Base-by-base conservation (phyloP, 2,329 filamentous ascomycete genomes). In the Aureobasidium sp. region DNA sequence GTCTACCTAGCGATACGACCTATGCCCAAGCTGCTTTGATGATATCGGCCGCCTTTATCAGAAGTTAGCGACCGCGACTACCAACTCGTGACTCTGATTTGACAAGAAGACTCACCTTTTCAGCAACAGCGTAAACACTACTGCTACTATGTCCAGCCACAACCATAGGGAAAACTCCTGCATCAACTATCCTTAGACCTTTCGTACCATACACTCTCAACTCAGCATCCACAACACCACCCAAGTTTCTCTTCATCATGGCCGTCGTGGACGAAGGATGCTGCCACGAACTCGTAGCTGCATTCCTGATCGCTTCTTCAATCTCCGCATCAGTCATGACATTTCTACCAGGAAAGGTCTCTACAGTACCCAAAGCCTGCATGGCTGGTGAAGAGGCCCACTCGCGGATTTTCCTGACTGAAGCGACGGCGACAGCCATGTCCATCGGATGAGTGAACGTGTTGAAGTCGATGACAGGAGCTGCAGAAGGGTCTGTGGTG, bases 211-310 rank as follows among this genome's bases (percentile, higher is more conserved):
- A 76, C 1, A 79, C 77, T 44, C 67, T 66, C 2, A 78, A 68
- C 27, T 69, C 66, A 17, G 73, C 62, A 61, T 79, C 75, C 0
- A 81, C 79, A 17, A 81, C 80, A 3, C 79, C 80, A 0, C 79
- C 79, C 6, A 76, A 70, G 29, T 75, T 74, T 41, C 69, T 67
- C 3, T 76, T 76, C 48, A 77, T 70, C 79, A 81, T 81, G 12
- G 76, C 74, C 39, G 75, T 75, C 24, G 77, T 81, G 1, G 39
- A 46, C 3, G 39, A 46, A 26, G 53, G 53, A 47, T 57, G 53
- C 29, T 57, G 53, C 53, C 53, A 57, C 7, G 53, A 57, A 27
- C 53, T 57, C 12, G 53, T 46, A 5, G 53, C 53, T 44, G 41
- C 27, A 8, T 46, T 27, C 2, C 53, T 44, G 7, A 57, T 57